These are phyloP conservation scores for Citrus maxima DNA, from an alignment of 345 rosid genomes.

Conservation along the genomic window DNA sequence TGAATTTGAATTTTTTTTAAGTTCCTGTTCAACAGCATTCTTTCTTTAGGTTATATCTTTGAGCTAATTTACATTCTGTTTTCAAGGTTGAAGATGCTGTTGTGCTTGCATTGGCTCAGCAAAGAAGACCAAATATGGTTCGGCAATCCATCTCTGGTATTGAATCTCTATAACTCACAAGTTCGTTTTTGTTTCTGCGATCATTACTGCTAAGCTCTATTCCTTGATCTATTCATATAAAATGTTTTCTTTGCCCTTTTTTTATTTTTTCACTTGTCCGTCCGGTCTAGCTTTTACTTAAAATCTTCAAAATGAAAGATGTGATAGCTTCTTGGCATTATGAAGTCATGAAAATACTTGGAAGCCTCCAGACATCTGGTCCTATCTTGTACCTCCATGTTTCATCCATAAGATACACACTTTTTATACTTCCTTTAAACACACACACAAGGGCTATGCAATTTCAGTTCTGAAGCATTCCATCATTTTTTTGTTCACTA, in stretches of 20 bases:
- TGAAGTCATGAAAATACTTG: not conserved
- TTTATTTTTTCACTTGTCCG: too few relatives aligned
- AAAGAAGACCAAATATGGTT: constrained; percentile 55
- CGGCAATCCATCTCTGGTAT: constrained; percentile 49
- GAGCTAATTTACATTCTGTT: not conserved
- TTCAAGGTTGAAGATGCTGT: constrained; percentile 92
- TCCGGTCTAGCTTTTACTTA: not conserved
- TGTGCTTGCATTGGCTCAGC: constrained; percentile 59
- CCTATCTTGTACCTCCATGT: not conserved
- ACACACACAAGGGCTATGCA: not conserved
- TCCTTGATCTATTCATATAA: not conserved
- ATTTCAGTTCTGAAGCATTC: not conserved
- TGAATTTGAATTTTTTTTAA: not conserved
- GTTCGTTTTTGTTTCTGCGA: not conserved
- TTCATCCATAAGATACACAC: not conserved
- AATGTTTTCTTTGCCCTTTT: too few relatives aligned
- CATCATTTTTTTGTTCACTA: not conserved
- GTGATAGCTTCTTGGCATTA: not conserved
- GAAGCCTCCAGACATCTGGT: not conserved
- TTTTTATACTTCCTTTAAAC: not conserved
- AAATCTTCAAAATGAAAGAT: not conserved
- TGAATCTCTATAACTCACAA: constrained; percentile 1
- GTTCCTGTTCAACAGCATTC: not conserved
- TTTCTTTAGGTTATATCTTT: not conserved
- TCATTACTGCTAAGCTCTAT: not conserved